Percentiles rank a stretch among this genome's conserved stretches.
phyloP scores from a whole-genome alignment of 768 basidiomycete species.

The Tylopilus sp. region DNA sequence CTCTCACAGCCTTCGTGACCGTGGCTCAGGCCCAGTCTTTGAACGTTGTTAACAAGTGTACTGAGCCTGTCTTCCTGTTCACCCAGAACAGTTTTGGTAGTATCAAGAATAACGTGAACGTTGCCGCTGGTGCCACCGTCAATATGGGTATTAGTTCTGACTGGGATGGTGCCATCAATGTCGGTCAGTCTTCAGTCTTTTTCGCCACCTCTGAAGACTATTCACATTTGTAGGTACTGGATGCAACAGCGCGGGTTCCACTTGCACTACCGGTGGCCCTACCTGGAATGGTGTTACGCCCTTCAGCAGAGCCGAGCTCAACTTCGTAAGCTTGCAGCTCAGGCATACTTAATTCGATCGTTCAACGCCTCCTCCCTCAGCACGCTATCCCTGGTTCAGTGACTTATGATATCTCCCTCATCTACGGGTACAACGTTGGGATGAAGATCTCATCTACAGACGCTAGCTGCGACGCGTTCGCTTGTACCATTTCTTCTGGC shows the following conservation, averaged over 20 bases:
- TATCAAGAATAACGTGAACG: conserved; percentile 25
- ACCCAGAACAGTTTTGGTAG: conserved; percentile 30
- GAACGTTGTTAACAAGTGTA: conserved; percentile 26
- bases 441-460: conserved; percentile 33
- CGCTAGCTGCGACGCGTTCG: conserved; percentile 23
- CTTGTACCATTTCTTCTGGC: conserved; percentile 31
- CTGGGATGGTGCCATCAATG: conserved; percentile 32
- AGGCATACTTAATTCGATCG: neutral
- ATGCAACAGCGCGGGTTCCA: conserved; percentile 18
- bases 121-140: conserved; percentile 19
- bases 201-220: neutral
- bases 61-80: conserved; percentile 26
- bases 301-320: conserved; percentile 33
- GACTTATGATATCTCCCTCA: conserved; percentile 34
- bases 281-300: conserved; percentile 30
- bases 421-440: conserved; percentile 34
- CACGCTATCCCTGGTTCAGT: conserved; percentile 24
- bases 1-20: conserved; percentile 17
- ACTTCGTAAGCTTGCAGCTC: conserved; percentile 21
- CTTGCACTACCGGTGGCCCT: conserved; percentile 30
- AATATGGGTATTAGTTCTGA: conserved; percentile 31
- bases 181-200: conserved; percentile 15
- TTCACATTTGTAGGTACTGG: conserved; percentile 27
- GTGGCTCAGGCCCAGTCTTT: conserved; percentile 28
- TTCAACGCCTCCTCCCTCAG: neutral